Percentiles rank a stretch among this genome's conserved stretches.
These are phyloP conservation scores for Rhynchospora pubera DNA, from an alignment of 176 grass and related monocot species.

Conservation along the genomic window DNA sequence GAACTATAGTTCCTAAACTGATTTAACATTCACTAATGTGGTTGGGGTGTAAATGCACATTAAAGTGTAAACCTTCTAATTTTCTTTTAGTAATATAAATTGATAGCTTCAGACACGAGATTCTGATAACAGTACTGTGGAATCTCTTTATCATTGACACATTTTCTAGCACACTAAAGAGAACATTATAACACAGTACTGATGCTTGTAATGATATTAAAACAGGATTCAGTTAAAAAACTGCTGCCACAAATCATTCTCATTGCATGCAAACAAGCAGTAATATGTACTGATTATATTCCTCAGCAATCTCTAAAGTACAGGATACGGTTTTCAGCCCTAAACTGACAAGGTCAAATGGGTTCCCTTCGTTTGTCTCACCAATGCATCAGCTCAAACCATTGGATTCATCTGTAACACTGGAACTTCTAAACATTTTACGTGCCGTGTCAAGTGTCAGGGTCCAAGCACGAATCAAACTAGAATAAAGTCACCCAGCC, in stretches of 20 bases:
- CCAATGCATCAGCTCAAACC: no score
- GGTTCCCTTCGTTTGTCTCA: not conserved
- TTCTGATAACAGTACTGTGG: not conserved
- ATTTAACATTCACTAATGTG: not conserved
- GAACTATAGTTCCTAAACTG: not conserved
- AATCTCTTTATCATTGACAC: not conserved
- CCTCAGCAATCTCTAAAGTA: no score
- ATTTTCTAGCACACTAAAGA: not conserved
- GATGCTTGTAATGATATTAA: not conserved
- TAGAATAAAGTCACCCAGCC: constrained; percentile 26
- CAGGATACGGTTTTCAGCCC: no score
- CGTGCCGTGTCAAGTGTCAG: not conserved
- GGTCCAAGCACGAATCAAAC: not conserved
- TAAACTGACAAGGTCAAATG: not conserved
- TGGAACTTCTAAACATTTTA: not conserved
- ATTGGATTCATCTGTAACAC: no score
- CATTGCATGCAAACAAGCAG: not conserved
- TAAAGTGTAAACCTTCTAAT: not conserved
- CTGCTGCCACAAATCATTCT: not conserved
- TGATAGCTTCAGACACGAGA: no score
- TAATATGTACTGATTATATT: not conserved
- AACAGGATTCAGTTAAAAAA: not conserved
- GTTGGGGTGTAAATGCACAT: not conserved
- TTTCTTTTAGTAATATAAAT: no score
- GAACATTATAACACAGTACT: not conserved